Evolutionary conservation across 495 filamentous ascomycete species (phyloP), one percentile per base, ranked within the genome.

Genomic region (Elasticomyces elasticus): DNA sequence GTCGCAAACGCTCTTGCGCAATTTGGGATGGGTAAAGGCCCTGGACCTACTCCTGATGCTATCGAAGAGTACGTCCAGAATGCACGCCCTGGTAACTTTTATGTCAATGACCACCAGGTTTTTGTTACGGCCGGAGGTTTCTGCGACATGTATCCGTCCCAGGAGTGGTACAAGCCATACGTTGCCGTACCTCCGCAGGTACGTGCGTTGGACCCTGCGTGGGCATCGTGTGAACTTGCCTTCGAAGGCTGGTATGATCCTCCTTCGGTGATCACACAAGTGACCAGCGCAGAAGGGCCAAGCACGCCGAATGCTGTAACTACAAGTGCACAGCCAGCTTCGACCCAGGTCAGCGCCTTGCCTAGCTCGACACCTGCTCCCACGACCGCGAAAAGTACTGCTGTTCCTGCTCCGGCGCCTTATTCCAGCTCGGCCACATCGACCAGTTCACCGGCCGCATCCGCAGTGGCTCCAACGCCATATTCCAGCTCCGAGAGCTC

Each of bases 191-290:
- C 50, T 24, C 50, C 50, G 11, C 37, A 43, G 41, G 31, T 53
- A 5, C 35, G 50, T 3, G 17, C 5, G 15, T 24, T 53, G 35
- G 50, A 53, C 30, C 50, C 50, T 5, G 50, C 6, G 17, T 53
- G 50, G 50, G 37, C 12, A 15, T 17, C 7, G 12, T 53, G 50
- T 26, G 50, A n/a, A 17, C 37, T 53, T 15, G 37, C 50, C 13
- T 44, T 53, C 35, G 50, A 44, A 23, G 50, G 50, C 4, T 53
- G 37, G 37, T 53, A 53, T 44, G 50, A 53, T 27, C 50, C 50
- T 22, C 50, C 50, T 1, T 25, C 37, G 24, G 37, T 22, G 1
- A 23, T 53, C 2, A 17, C 25, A 42, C 33, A 6, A 17, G 12
- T 10, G 12, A 43, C 23, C 37, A 43, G 15, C 12, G 50, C 19